Percentiles rank a stretch among this genome's conserved stretches.
phyloP scores from a whole-genome alignment of 345 rosid genomes.

The Eucalyptus camaldulensis region DNA sequence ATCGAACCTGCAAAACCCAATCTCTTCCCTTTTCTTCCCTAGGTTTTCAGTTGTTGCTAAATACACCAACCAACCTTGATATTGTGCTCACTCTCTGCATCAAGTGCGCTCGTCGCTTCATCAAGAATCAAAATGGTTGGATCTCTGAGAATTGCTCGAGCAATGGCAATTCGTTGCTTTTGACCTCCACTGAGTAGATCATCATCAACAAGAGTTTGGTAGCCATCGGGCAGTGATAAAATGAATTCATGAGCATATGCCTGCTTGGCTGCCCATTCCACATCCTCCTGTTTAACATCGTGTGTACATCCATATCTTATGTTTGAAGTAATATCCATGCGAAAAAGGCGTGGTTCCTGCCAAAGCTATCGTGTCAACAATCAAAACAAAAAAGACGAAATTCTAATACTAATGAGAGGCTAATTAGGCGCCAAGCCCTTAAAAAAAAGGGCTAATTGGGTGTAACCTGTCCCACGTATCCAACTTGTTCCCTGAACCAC shows the following conservation, averaged over 20 bases:
- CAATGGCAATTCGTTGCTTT: slow-evolving; percentile 95
- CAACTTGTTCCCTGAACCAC: slow-evolving; percentile 83
- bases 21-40: neutral
- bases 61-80: slow-evolving; percentile 41
- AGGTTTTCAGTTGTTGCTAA: neutral
- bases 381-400: neutral
- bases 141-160: slow-evolving; percentile 93
- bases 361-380: neutral
- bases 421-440: neutral
- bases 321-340: slow-evolving; percentile 78
- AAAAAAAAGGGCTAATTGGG: neutral
- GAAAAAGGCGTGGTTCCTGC: slow-evolving; percentile 94
- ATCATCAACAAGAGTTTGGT: slow-evolving; percentile 79
- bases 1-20: neutral
- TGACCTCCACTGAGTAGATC: slow-evolving; percentile 98
- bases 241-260: slow-evolving; percentile 95
- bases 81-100: slow-evolving; percentile 97
- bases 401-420: neutral
- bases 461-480: slow-evolving; percentile 87
- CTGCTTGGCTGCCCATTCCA: slow-evolving; percentile 85
- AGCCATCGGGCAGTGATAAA: slow-evolving; percentile 72
- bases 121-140: slow-evolving; percentile 83
- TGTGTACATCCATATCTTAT: slow-evolving; percentile 73
- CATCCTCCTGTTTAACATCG: slow-evolving; percentile 57
- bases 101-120: slow-evolving; percentile 95